Evolutionary conservation across 768 basidiomycete species (phyloP).

Genomic region (Fibroporia radiculosa): DNA sequence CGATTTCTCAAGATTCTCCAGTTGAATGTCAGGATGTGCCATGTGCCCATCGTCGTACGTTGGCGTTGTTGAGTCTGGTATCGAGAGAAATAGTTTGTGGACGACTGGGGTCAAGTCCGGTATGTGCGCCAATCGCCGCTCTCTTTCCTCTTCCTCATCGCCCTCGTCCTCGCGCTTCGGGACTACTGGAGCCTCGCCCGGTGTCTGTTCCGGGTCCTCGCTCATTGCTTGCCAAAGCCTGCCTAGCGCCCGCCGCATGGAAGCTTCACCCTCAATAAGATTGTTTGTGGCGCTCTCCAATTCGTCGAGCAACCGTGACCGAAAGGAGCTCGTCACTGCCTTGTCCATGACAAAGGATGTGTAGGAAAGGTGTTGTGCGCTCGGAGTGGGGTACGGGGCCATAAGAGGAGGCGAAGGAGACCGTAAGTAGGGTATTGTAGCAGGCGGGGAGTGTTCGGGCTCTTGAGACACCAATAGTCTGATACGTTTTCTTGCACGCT

Average conservation of each 20-base stretch:
- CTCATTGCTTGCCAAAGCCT: slow-evolving; percentile 76
- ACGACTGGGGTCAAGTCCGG: slow-evolving; percentile 59
- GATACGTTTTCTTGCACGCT: slow-evolving; percentile 75
- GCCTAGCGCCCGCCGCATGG: slow-evolving; percentile 66
- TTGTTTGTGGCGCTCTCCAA: slow-evolving; percentile 77
- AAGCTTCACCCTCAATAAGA: slow-evolving; percentile 77
- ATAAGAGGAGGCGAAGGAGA: slow-evolving; percentile 73
- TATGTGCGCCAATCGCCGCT: slow-evolving; percentile 44
- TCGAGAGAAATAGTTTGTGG: slow-evolving; percentile 60
- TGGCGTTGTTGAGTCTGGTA: slow-evolving; percentile 37
- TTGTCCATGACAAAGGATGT: slow-evolving; percentile 84
- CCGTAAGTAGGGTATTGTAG: slow-evolving; percentile 65
- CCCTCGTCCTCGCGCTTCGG: slow-evolving; percentile 60
- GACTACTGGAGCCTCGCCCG: slow-evolving; percentile 34
- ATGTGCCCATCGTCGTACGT: slow-evolving; percentile 58
- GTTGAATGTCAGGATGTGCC: slow-evolving; percentile 55
- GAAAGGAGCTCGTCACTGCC: slow-evolving; percentile 76
- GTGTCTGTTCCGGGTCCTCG: slow-evolving; percentile 48
- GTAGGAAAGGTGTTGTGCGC: slow-evolving; percentile 63
- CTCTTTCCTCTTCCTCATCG: slow-evolving; percentile 28
- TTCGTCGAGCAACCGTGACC: slow-evolving; percentile 69
- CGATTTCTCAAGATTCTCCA: slow-evolving; percentile 67
- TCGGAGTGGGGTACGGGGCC: slow-evolving; percentile 68
- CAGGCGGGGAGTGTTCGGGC: slow-evolving; percentile 63
- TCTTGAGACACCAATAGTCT: slow-evolving; percentile 51